These are phyloP conservation scores for Penicillium dipodomyicola DNA, from an alignment of 495 filamentous ascomycete genomes.

Conservation along the genomic window DNA sequence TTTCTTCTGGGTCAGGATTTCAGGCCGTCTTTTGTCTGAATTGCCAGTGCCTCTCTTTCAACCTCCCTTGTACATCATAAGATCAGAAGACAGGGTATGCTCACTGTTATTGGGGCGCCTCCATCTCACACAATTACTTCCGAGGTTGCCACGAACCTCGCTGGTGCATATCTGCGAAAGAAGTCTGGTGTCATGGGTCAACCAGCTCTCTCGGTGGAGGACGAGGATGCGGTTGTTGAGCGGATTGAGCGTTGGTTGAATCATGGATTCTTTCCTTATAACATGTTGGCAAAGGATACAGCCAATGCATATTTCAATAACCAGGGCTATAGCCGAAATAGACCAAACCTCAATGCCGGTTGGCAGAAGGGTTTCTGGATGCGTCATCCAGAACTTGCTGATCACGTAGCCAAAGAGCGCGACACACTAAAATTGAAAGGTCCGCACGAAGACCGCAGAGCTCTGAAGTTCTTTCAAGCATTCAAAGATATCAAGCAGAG, in stretches of 20 bases:
- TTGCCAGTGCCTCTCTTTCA: neutral
- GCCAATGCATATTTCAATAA: constrained; percentile 3
- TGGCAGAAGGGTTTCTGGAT: neutral
- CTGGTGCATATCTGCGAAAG: constrained; percentile 2
- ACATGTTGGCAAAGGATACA: neutral
- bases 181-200: neutral
- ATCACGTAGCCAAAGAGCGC: neutral
- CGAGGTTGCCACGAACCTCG: constrained; percentile 1
- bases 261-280: neutral
- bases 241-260: neutral
- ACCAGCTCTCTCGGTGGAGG: neutral
- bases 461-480: neutral
- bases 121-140: constrained; percentile 2
- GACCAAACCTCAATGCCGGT: neutral
- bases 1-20: neutral
- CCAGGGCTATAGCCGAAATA: neutral
- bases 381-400: neutral
- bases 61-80: too few species aligned
- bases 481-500: neutral
- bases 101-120: neutral
- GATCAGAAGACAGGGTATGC: neutral
- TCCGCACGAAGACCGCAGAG: neutral
- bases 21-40: neutral
- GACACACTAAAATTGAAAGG: neutral
- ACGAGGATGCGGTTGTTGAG: neutral